A percentile compares a stretch with the other conserved stretches of the same genome.
Evolutionary conservation across 106 monocot species (phyloP).

Genomic region (Dactylorhiza incarnata): DNA sequence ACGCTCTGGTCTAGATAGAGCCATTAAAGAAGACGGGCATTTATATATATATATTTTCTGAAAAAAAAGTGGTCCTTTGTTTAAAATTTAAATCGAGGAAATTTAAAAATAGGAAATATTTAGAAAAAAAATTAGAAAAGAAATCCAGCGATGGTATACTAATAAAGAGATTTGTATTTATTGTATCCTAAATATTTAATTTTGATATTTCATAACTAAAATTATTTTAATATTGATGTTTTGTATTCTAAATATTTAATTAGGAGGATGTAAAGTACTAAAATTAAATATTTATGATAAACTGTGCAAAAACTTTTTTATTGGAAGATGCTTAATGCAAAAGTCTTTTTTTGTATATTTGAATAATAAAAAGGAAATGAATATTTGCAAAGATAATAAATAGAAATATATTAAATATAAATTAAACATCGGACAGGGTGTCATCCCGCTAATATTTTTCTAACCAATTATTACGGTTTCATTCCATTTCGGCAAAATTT

Average conservation of each 20-base stretch:
- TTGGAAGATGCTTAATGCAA: too few species aligned
- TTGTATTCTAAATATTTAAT: too few species aligned
- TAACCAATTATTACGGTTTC: too few species aligned
- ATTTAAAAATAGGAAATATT: neutral
- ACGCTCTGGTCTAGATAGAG: neutral
- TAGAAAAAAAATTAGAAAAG: neutral
- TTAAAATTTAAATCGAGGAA: neutral
- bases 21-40: neutral
- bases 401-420: conserved; percentile 1
- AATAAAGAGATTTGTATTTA: too few species aligned
- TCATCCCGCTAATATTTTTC: neutral
- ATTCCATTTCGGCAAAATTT: too few species aligned
- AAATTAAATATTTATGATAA: too few species aligned
- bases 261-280: too few species aligned
- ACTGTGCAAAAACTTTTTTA: too few species aligned
- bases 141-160: neutral
- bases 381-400: neutral
- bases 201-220: too few species aligned
- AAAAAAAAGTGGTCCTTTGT: neutral
- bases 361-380: neutral
- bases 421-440: neutral
- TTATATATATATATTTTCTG: neutral
- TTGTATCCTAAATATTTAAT: too few species aligned
- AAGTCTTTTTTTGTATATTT: too few species aligned
- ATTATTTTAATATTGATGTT: too few species aligned